Evolutionary conservation across 805 yeast species (phyloP).

Genomic region (Hagleromyces aurorensis): DNA sequence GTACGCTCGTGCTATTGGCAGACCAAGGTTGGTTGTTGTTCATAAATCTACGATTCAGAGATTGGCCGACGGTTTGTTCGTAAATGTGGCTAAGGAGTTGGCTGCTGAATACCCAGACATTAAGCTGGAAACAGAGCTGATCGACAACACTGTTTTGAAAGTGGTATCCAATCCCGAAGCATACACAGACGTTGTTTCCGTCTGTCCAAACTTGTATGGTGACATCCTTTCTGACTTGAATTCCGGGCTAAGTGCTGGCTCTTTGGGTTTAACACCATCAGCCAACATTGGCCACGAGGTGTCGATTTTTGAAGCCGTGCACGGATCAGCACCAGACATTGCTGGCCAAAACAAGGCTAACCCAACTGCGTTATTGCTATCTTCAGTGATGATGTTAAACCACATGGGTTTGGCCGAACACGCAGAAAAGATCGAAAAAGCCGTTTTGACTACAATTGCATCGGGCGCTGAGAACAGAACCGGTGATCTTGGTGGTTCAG

Average conservation of each 20-base stretch:
- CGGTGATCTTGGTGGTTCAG: constrained; percentile 84
- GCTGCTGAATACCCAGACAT: constrained; percentile 90
- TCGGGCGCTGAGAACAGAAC: constrained; percentile 95
- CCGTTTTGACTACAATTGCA: constrained; percentile 82
- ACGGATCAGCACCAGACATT: constrained; percentile 99
- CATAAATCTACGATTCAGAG: constrained; percentile 99
- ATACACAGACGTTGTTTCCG: constrained; percentile 81
- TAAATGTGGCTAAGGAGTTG: constrained; percentile 81
- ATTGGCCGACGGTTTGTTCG: constrained; percentile 95
- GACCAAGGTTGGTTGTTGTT: constrained; percentile 85
- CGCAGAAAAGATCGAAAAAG: constrained; percentile 81
- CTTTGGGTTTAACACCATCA: constrained; percentile 96
- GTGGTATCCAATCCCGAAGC: constrained; percentile 81
- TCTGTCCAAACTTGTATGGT: constrained; percentile 99
- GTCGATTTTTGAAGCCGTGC: constrained; percentile 98
- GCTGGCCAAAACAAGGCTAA: constrained; percentile 98
- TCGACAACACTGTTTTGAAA: constrained; percentile 91
- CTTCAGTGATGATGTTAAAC: constrained; percentile 98
- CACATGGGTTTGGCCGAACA: constrained; percentile 85
- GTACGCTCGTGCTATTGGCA: constrained; percentile 82
- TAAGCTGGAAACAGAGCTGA: constrained; percentile 72
- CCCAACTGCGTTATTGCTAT: constrained; percentile 94
- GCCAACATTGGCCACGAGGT: constrained; percentile 99
- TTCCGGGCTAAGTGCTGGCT: constrained; percentile 91
- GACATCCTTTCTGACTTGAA: constrained; percentile 97